These are phyloP conservation scores for Wallacemonas sp. DNA, from an alignment of 208 protist species.

Conservation along the genomic window DNA sequence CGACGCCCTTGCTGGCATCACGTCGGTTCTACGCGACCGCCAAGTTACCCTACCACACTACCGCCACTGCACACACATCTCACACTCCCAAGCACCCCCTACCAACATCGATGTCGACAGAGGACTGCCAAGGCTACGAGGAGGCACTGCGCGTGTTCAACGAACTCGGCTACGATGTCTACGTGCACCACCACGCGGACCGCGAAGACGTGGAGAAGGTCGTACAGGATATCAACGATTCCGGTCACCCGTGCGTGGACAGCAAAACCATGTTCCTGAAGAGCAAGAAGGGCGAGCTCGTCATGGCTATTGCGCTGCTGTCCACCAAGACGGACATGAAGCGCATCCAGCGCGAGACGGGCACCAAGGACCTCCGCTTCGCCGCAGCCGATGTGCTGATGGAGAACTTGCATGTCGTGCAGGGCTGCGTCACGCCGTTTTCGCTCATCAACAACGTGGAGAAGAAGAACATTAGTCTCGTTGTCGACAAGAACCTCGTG, in stretches of 20 bases:
- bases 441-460: slow-evolving; percentile 79
- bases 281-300: slow-evolving; percentile 89
- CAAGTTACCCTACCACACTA: background rate
- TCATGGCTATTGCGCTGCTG: slow-evolving; percentile 70
- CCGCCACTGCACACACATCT: background rate
- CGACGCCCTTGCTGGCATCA: background rate
- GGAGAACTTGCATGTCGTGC: slow-evolving; percentile 74
- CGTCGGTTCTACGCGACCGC: background rate
- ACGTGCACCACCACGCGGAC: slow-evolving; percentile 9
- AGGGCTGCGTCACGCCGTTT: slow-evolving; percentile 83
- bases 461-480: slow-evolving; percentile 64
- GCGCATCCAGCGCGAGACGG: slow-evolving; percentile 58
- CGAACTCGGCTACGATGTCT: slow-evolving; percentile 17
- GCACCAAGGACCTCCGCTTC: slow-evolving; percentile 83
- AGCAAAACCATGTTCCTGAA: slow-evolving; percentile 92
- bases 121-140: slow-evolving; percentile 43
- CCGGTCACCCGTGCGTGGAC: slow-evolving; percentile 45
- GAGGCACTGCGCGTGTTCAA: slow-evolving; percentile 30
- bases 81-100: too few species aligned
- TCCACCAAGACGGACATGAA: slow-evolving; percentile 83
- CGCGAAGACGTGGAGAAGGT: slow-evolving; percentile 46
- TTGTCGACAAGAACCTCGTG: slow-evolving; percentile 72
- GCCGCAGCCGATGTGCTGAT: slow-evolving; percentile 64
- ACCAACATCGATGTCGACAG: slow-evolving; percentile 57
- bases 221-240: slow-evolving; percentile 69